Evolutionary conservation across 1,284 basidiomycete genomes (phyloP), one percentile per base, ranked within the genome.

Genomic region (Meira nashicola): DNA sequence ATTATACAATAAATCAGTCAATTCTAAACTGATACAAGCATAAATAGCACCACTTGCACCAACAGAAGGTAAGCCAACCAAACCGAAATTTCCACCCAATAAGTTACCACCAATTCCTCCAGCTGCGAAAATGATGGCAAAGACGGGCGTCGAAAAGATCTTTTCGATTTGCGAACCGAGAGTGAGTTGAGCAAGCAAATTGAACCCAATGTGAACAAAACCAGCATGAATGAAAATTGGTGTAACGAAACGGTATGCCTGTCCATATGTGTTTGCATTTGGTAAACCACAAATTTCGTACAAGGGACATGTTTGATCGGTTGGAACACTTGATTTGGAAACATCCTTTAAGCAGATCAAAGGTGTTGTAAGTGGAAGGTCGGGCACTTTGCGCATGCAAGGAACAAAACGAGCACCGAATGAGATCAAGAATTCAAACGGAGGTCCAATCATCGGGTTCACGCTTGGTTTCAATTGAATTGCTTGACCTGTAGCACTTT

Each of bases 21-120:
- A 70, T 38, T 82, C 78, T 66, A 91, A 89, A 1, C 89, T 91
- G 59, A 93, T 84, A 39, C 89, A 90, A 1, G 92, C 92, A 62
- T 96, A 95, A 57, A 97, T 90, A 0, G 92, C 91, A 8, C 94
- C 75, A 51, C 87, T 89, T 0, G 93, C 94, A 48, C 94, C 94
- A 1, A 92, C 83, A n/a, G 89, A 90, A 0, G 93, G 92, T n/a
- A 87, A 81, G 15, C 90, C 92, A 2, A 92, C 87, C 15, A 95
- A 81, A 0, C 90, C 83, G 77, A 96, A 81, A 78, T 94, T 96
- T 3, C 90, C 91, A 25, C 93, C 92, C 8, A 96, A 81, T 21
- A 79, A 62, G 17, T 78, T 78, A 46, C 77, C 92, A 73, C 93
- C 95, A 25, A 93, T 89, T 9, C 92, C 92, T 15, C 90, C 89